These are phyloP conservation scores for Balamuthia mandrillaris DNA, from an alignment of 208 protist species.

Conservation along the genomic window DNA sequence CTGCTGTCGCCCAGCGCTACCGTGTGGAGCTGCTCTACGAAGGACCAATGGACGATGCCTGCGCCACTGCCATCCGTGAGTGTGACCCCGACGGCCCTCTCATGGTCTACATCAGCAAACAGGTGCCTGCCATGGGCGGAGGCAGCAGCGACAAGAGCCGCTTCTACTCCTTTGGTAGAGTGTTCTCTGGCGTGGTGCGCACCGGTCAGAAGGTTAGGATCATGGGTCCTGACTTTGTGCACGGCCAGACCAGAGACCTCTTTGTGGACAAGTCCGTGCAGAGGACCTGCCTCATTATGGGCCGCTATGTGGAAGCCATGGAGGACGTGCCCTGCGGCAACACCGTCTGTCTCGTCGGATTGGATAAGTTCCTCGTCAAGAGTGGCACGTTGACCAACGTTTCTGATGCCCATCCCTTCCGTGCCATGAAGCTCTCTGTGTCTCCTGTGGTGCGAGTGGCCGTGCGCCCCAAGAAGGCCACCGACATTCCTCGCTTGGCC, in stretches of 20 bases:
- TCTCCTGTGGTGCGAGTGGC: constrained; percentile 68
- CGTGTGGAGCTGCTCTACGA: constrained; percentile 88
- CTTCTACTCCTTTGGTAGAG: constrained; percentile 81
- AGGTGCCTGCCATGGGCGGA: constrained; percentile 94
- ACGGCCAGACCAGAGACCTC: constrained; percentile 55
- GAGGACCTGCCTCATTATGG: constrained; percentile 65
- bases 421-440: constrained; percentile 63
- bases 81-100: constrained; percentile 91
- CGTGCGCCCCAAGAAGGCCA: constrained; percentile 55
- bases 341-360: constrained; percentile 64
- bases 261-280: constrained; percentile 51
- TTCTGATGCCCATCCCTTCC: constrained; percentile 49
- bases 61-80: constrained; percentile 82
- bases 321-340: constrained; percentile 66
- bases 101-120: constrained; percentile 96
- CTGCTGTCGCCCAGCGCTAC: constrained; percentile 86
- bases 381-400: constrained; percentile 63
- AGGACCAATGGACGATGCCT: constrained; percentile 83
- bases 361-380: constrained; percentile 71
- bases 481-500: constrained; percentile 76
- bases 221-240: constrained; percentile 50
- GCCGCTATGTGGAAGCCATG: constrained; percentile 40
- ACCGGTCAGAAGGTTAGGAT: constrained; percentile 62
- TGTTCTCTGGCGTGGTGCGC: constrained; percentile 70
- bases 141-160: constrained; percentile 77